A percentile compares a stretch with the other conserved stretches of the same genome.
phyloP scores from a whole-genome alignment of 2,329 filamentous ascomycete genomes.

The Claviceps lovelessii region DNA sequence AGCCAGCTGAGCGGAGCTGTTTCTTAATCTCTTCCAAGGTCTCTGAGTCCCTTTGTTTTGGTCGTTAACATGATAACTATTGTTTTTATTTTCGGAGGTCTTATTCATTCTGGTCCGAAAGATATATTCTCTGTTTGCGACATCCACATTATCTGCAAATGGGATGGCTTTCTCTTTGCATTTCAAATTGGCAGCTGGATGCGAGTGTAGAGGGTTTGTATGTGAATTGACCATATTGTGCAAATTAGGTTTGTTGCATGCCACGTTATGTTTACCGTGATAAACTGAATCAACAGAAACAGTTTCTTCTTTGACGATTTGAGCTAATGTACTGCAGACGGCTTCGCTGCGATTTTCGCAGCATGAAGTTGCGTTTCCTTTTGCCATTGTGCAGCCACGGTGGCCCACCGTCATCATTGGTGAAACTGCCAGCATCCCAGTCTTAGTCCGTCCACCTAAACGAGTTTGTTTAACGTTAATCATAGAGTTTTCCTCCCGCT shows the following conservation, averaged over 20 bases:
- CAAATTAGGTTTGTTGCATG: slow-evolving; percentile 13
- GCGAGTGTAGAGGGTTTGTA: slow-evolving; percentile 39
- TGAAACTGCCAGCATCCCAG: slow-evolving; percentile 40
- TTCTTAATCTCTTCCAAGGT: slow-evolving; percentile 11
- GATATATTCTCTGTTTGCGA: not conserved
- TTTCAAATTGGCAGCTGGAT: slow-evolving; percentile 23
- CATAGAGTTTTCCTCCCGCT: slow-evolving; percentile 10
- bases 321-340: slow-evolving; percentile 16
- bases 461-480: slow-evolving; percentile 20
- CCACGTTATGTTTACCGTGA: slow-evolving; percentile 22
- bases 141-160: not conserved
- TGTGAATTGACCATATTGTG: slow-evolving; percentile 14
- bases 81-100: slow-evolving; percentile 29
- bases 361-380: not conserved
- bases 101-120: slow-evolving; percentile 31
- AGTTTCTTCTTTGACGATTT: slow-evolving; percentile 28
- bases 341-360: slow-evolving; percentile 21
- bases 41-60: not conserved
- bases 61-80: slow-evolving; percentile 27
- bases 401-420: slow-evolving; percentile 40
- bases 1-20: slow-evolving; percentile 37
- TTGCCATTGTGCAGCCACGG: slow-evolving; percentile 20
- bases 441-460: slow-evolving; percentile 35
- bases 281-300: slow-evolving; percentile 25
- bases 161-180: not conserved